Evolutionary conservation across 148 eudicot genomes (phyloP).

Genomic region (Persicaria tinctoria): DNA sequence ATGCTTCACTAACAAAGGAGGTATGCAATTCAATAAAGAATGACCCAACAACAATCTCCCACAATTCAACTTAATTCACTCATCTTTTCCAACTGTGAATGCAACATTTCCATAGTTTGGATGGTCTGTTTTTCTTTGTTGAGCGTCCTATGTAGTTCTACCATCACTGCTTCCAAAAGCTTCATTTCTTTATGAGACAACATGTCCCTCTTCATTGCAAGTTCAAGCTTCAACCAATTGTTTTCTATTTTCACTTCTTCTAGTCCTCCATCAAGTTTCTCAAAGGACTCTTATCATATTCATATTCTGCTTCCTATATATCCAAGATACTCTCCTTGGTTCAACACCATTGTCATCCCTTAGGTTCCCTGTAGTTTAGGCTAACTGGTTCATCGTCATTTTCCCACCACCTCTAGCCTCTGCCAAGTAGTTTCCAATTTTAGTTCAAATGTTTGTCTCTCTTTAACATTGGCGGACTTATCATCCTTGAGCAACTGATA

Average conservation of each 20-base stretch:
- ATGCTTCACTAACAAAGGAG: slow-evolving; percentile 43
- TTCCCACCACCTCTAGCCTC: slow-evolving; percentile 43
- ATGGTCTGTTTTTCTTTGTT: slow-evolving; percentile 38
- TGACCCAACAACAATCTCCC: slow-evolving; percentile 53
- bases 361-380: slow-evolving; percentile 35
- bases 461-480: slow-evolving; percentile 45
- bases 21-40: slow-evolving; percentile 58
- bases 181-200: slow-evolving; percentile 44
- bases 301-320: slow-evolving; percentile 44
- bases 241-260: slow-evolving; percentile 25
- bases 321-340: slow-evolving; percentile 34
- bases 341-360: slow-evolving; percentile 28
- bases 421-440: slow-evolving; percentile 44
- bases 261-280: slow-evolving; percentile 39
- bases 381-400: slow-evolving; percentile 35
- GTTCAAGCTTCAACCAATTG: slow-evolving; percentile 31
- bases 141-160: slow-evolving; percentile 25
- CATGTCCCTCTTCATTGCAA: slow-evolving; percentile 31
- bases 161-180: slow-evolving; percentile 38
- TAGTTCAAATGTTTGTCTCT: slow-evolving; percentile 39
- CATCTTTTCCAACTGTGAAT: slow-evolving; percentile 38
- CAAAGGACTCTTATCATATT: slow-evolving; percentile 31
- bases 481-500: slow-evolving; percentile 51
- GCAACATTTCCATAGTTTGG: slow-evolving; percentile 27
- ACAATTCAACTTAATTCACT: slow-evolving; percentile 33